Conservation (phyloP, 345 rosid species). For the Pistacia vera region DNA sequence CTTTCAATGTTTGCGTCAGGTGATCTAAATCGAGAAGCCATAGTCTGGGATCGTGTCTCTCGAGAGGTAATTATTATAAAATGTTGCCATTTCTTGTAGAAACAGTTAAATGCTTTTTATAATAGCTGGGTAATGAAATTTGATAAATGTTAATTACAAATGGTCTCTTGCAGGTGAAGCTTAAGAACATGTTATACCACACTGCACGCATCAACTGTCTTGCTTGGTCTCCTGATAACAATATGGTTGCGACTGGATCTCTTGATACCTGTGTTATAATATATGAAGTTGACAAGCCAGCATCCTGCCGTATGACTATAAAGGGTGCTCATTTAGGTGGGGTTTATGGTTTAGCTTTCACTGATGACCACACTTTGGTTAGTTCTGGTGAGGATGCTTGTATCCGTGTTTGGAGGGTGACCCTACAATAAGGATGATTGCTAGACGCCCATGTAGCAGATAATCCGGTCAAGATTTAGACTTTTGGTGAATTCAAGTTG, state of each 20-base stretch:
- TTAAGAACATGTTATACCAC: slow-evolving; percentile 88
- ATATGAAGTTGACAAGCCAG: slow-evolving; percentile 77
- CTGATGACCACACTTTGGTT: slow-evolving; percentile 56
- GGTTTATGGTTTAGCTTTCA: slow-evolving; percentile 82
- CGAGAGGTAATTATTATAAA: slow-evolving; percentile 56
- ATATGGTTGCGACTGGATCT: slow-evolving; percentile 82
- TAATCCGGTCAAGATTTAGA: background rate
- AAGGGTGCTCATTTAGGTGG: slow-evolving; percentile 93
- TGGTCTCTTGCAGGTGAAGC: slow-evolving; percentile 54
- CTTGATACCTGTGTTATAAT: slow-evolving; percentile 80
- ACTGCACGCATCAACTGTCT: slow-evolving; percentile 85
- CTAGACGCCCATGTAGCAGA: slow-evolving; percentile 8
- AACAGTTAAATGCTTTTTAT: background rate
- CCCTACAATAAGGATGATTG: slow-evolving; percentile 29
- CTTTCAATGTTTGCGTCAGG: slow-evolving; percentile 91
- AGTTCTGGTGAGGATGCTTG: slow-evolving; percentile 98
- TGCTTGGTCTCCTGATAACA: slow-evolving; percentile 87
- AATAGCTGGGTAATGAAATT: background rate
- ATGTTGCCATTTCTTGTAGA: background rate
- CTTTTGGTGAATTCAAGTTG: background rate
- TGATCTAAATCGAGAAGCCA: slow-evolving; percentile 88
- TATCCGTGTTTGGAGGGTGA: slow-evolving; percentile 71
- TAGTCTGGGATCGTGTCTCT: slow-evolving; percentile 83
- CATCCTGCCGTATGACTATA: slow-evolving; percentile 66
- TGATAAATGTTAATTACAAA: background rate